These are phyloP conservation scores for Fusarium irregulare DNA, from an alignment of 2,329 filamentous ascomycete species.

Conservation along the genomic window DNA sequence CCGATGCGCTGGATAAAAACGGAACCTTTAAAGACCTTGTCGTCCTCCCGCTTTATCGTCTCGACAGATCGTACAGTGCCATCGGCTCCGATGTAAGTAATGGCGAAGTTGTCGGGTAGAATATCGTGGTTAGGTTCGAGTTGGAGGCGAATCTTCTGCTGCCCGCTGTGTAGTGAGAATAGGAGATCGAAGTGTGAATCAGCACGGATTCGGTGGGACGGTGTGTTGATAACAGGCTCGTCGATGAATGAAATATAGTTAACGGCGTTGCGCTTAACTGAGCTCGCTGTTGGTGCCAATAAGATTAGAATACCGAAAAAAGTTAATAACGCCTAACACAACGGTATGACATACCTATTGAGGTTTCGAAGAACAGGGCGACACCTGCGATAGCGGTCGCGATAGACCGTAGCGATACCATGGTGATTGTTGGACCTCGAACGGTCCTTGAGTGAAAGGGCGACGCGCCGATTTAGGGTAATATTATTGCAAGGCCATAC, in stretches of 20 bases:
- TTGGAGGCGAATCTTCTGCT: slow-evolving; percentile 78
- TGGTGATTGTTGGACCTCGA: slow-evolving; percentile 41
- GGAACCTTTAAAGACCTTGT: slow-evolving; percentile 86
- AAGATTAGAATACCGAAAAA: slow-evolving; percentile 34
- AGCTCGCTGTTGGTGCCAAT: slow-evolving; percentile 66
- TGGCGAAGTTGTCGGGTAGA: slow-evolving; percentile 77
- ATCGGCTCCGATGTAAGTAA: slow-evolving; percentile 78
- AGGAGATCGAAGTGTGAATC: slow-evolving; percentile 86
- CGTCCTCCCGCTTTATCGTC: slow-evolving; percentile 75
- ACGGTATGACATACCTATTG: slow-evolving; percentile 46
- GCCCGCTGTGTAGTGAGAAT: slow-evolving; percentile 76
- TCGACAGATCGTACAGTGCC: slow-evolving; percentile 76
- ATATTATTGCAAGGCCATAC: slow-evolving; percentile 38
- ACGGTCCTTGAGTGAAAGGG: slow-evolving; percentile 32
- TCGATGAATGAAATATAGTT: slow-evolving; percentile 78
- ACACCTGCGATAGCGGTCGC: slow-evolving; percentile 48
- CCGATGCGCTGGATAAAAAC: slow-evolving; percentile 74
- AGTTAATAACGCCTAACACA: background rate
- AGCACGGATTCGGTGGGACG: slow-evolving; percentile 81
- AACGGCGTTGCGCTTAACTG: slow-evolving; percentile 80
- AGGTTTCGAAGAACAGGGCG: slow-evolving; percentile 48
- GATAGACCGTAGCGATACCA: slow-evolving; percentile 51
- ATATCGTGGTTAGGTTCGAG: slow-evolving; percentile 94
- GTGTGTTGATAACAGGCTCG: slow-evolving; percentile 80
- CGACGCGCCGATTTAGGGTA: slow-evolving; percentile 22